These are phyloP conservation scores for Fusarium sp. DNA, from an alignment of 2,329 filamentous ascomycete genomes.

Conservation along the genomic window DNA sequence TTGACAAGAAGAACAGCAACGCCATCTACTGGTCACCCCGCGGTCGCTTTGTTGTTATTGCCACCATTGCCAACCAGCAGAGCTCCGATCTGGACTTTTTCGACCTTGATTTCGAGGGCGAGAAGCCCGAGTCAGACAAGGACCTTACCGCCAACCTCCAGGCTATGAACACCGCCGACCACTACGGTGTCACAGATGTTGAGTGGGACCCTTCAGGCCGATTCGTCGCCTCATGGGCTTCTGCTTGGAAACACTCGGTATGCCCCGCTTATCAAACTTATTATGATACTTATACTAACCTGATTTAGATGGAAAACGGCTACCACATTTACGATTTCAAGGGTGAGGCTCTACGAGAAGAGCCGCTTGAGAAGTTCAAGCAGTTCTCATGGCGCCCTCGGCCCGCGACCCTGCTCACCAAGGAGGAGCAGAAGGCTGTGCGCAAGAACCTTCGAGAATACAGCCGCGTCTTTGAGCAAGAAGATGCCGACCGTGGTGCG, in stretches of 20 bases:
- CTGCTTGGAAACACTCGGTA: conserved; percentile 95
- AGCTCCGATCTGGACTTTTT: conserved; percentile 97
- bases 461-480: conserved; percentile 92
- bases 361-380: conserved; percentile 96
- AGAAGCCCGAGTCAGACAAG: conserved; percentile 92
- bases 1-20: conserved; percentile 99
- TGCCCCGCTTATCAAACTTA: conserved; percentile 49
- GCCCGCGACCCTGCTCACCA: conserved; percentile 87
- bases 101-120: conserved; percentile 97
- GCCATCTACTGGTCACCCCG: conserved; percentile 99
- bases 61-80: conserved; percentile 90
- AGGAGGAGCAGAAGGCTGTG: conserved; percentile 97
- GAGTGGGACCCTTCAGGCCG: conserved; percentile 98
- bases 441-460: conserved; percentile 99
- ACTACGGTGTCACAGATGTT: conserved; percentile 97
- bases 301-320: conserved; percentile 95
- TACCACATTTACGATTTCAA: conserved; percentile 99
- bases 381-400: conserved; percentile 95
- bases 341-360: conserved; percentile 87
- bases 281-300: conserved; percentile 11
- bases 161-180: conserved; percentile 91
- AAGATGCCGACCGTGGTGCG: conserved; percentile 91
- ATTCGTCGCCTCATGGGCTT: conserved; percentile 92
- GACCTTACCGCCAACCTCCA: conserved; percentile 94
- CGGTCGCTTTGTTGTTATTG: conserved; percentile 93